Percentiles rank a stretch among this genome's conserved stretches.
Evolutionary conservation across 352 stramenopile genomes (phyloP).

Genomic region (Pilasporangium apinafurcum): DNA sequence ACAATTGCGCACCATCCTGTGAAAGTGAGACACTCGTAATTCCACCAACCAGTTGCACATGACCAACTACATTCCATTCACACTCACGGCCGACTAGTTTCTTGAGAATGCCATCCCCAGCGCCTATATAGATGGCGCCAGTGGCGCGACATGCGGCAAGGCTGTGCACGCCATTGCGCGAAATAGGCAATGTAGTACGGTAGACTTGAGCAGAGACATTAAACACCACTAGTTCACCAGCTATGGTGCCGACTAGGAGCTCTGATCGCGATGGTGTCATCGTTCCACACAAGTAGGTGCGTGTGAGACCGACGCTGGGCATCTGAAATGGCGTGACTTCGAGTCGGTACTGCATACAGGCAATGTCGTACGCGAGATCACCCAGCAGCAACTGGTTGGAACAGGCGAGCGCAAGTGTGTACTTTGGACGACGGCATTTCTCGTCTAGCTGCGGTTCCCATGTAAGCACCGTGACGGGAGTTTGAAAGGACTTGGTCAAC

Average conservation of each 20-base stretch:
- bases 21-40: conserved; percentile 74
- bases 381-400: conserved; percentile 55
- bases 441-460: conserved; percentile 64
- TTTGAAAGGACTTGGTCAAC: conserved; percentile 55
- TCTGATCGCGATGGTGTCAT: conserved; percentile 49
- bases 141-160: conserved; percentile 54
- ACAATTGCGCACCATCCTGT: conserved; percentile 38
- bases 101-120: conserved; percentile 83
- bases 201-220: conserved; percentile 62
- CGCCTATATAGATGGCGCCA: conserved; percentile 72
- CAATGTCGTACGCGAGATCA: conserved; percentile 68
- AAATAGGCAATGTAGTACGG: conserved; percentile 52
- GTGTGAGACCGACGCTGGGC: conserved; percentile 64
- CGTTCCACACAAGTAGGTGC: conserved; percentile 59
- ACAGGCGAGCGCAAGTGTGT: conserved; percentile 58
- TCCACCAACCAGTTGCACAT: conserved; percentile 77
- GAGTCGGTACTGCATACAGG: conserved; percentile 73
- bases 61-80: conserved; percentile 77
- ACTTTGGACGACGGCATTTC: conserved; percentile 62
- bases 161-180: conserved; percentile 71
- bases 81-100: conserved; percentile 70
- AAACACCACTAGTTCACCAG: conserved; percentile 86
- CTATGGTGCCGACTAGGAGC: conserved; percentile 54
- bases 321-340: conserved; percentile 60
- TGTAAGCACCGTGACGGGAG: conserved; percentile 60